phyloP scores from a whole-genome alignment of 2,329 filamentous ascomycete species.

The Nothopassalora personata region DNA sequence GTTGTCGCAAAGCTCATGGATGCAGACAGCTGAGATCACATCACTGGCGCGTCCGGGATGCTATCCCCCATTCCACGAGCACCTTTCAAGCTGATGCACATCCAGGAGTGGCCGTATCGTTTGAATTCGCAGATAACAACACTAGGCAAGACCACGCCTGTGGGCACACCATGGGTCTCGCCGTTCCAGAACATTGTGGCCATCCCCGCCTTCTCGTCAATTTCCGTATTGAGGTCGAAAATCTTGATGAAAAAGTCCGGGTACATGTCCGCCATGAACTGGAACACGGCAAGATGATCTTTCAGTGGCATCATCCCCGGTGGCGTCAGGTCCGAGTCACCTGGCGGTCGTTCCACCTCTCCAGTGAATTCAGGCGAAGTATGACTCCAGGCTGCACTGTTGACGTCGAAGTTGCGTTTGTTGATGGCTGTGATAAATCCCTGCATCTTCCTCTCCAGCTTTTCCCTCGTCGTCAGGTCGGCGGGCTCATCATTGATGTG shows the following conservation, averaged over 20 bases:
- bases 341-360: conserved; percentile 2
- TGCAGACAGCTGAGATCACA: background rate
- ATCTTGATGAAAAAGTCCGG: background rate
- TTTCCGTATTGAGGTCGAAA: conserved; percentile 6
- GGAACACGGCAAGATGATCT: conserved; percentile 7
- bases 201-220: conserved; percentile 7
- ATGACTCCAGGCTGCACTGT: conserved; percentile 3
- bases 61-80: conserved; percentile 4
- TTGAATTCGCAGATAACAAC: conserved; percentile 8
- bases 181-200: conserved; percentile 9
- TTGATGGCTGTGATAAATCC: conserved; percentile 9
- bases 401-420: conserved; percentile 6
- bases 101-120: conserved; percentile 6
- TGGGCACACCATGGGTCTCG: conserved; percentile 2
- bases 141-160: conserved; percentile 1
- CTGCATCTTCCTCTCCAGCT: background rate
- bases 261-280: background rate
- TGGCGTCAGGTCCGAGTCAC: background rate
- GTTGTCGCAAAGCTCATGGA: background rate
- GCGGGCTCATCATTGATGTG: background rate
- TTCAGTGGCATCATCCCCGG: conserved; percentile 2
- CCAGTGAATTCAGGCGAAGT: background rate
- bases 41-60: background rate
- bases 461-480: background rate
- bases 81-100: conserved; percentile 3